Evolutionary conservation across 805 yeast species (phyloP), one percentile per base, ranked within the genome.

Genomic region (Saccharomycopsis sp.): DNA sequence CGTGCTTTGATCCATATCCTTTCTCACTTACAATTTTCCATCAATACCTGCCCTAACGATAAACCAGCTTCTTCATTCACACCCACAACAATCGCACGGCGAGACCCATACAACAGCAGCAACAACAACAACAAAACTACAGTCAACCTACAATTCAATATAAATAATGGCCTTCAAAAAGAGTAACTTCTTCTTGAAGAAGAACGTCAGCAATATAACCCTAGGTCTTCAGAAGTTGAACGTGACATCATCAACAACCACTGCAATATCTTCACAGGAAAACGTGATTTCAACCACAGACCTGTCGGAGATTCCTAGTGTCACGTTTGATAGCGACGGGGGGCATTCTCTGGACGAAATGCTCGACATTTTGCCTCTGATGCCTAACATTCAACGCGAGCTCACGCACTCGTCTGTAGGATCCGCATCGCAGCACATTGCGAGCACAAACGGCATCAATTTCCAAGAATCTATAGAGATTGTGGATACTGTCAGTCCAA

Each of bases 391-490:
- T 5, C 48, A 44, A 44, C 48, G 48, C 16, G 21, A 44, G 21
- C 21, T 44, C 8, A 44, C 48, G 7, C 48, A 44, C 12, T 44
- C 48, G 4, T 44, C 48, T 44, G 16, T 12, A 12, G 48, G 48
- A 12, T 44, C 48, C 21, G 8, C 48, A 44, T 29, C 37, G 5
- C 37, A 29, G 12, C 37, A 29, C 37, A 44, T 12, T 44, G 48
- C 12, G 8, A 44, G 16, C 16, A 44, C 7, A 16, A 44, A 44
- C 16, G 16, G 7, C 16, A 12, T 5, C 21, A 44, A 44, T 20
- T 12, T 18, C 14, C 52, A 55, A 14, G 62, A 56, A 2, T 41
- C 57, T 7, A 14, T 59, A 5, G 62, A 59, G 24, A 56, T 59
- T 50, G 62, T 59, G 1, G 62, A 59, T 23, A 24, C 24, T 12